Base-by-base conservation (phyloP, 306 rosid genomes). In the Sophora flavescens region DNA sequence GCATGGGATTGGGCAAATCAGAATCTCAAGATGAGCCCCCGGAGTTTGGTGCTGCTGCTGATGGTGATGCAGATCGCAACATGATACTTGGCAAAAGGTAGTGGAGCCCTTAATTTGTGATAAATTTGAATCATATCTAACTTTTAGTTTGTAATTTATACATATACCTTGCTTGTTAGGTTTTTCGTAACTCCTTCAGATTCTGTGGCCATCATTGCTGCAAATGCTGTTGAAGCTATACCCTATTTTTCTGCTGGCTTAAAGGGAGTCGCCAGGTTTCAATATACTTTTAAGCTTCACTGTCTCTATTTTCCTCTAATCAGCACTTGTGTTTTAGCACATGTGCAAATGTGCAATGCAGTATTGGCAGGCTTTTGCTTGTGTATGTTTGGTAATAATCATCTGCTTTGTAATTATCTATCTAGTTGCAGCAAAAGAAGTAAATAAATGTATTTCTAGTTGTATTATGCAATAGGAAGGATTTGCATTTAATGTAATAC, bases 41-140 rank as follows among this genome's bases (percentile, higher is more conserved):
- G 4, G 99, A 96, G 84, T 96, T 96, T 81, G 99, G 99, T 82
- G 99, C 96, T 75, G 99, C 99, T 82, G 89, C 97, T 79, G 99
- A 96, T 83, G 99, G 99, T 83, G 99, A 96, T 83, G 99, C 99
- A 45, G 99, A 96, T 83, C 99, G 98, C 53, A 95, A 95, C 87
- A 95, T 95, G 99, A 56, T 96, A 85, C 98, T 96, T 30, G 99
- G 99, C 36, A 96, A 92, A 92, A 96, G 99, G 99, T 96, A 83
- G 39, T 61, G 54, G 47, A 22, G 48, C 56, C 39, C 15, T 64
- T 45, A 11, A 36, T 58, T 61, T 47, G n/a, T 68, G 50, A 38
- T 32, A 26, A 71, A 44, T 61, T 67, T 44, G 18, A 68, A 67
- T 77, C 15, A 73, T 45, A 30, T 84, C 30, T 44, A 28, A 13